Evolutionary conservation across 225 moss, liverwort and hornwort species (phyloP), one percentile per base, ranked within the genome.

Genomic region (Antitrichia curtipendula): DNA sequence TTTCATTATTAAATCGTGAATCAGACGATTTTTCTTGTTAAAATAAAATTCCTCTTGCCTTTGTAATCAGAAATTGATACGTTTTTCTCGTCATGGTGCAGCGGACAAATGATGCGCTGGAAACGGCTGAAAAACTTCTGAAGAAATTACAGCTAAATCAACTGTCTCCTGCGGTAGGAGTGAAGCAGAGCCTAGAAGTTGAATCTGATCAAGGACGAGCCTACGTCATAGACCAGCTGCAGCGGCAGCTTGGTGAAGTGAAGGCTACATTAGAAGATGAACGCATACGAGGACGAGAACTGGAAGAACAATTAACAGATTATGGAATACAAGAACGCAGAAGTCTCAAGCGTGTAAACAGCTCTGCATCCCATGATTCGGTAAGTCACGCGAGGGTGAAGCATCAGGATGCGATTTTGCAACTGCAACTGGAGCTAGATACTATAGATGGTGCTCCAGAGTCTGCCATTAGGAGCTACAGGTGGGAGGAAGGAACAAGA

Each of bases 361-460:
- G 82, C 82, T 85, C 74, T 75, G 85, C 88, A 78, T 82, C 91
- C 36, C 61, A 82, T 86, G 92, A 92, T 62, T 90, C 81, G 60
- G 69, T 57, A 81, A 91, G 86, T 29, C 72, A 84, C 78, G 66
- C 79, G 85, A 87, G 88, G 82, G 92, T 94, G 90, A 87, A 87
- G 78, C 92, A 94, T 58, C 91, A 92, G 85, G 94, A 94, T 90
- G 94, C 94, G 49, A 91, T 94, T 76, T 73, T 94, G 85, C 94
- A 94, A 85, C 81, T 94, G 60, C 91, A 94, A 88, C 86, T 94
- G 85, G 94, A 94, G 88, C 88, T 94, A 57, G 94, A 92, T 74
- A 89, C 85, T 71, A 91, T 94, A 64, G 94, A 94, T 88, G 94
- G 90, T 74, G 90, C 89, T 75, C 89, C 83, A 21, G 83, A 91